Evolutionary conservation across 2,329 filamentous ascomycete genomes (phyloP).

Genomic region (Penicillium sp.): DNA sequence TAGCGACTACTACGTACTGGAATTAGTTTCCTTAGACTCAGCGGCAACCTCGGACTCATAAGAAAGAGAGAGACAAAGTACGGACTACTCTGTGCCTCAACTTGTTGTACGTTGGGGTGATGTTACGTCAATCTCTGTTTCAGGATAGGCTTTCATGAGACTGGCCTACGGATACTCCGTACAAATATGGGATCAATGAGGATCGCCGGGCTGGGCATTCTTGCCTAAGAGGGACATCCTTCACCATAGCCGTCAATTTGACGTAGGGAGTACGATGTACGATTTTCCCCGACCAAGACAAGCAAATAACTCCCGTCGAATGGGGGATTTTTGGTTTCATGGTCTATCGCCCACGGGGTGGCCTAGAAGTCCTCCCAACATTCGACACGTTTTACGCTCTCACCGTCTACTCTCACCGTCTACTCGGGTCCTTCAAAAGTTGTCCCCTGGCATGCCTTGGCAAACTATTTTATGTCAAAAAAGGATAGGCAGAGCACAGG

Average conservation of each 20-base stretch:
- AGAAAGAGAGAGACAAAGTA: background rate
- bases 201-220: background rate
- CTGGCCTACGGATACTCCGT: background rate
- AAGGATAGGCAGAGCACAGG: background rate
- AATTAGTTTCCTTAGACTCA: background rate
- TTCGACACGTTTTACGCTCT: background rate
- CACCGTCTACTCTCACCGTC: background rate
- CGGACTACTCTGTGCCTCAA: background rate
- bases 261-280: conserved; percentile 15
- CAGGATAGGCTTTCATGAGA: background rate
- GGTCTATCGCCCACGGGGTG: background rate
- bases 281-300: background rate
- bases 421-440: background rate
- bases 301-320: background rate
- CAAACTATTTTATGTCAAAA: background rate
- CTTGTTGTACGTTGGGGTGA: background rate
- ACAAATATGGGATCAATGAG: background rate
- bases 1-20: background rate
- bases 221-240: background rate
- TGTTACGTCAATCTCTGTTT: background rate
- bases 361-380: background rate
- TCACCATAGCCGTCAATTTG: conserved; percentile 1
- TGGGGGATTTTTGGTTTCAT: background rate
- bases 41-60: conserved; percentile 1
- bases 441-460: background rate